Conservation (phyloP, 164 flowering plant genomes). For the Cinnamomum chago region DNA sequence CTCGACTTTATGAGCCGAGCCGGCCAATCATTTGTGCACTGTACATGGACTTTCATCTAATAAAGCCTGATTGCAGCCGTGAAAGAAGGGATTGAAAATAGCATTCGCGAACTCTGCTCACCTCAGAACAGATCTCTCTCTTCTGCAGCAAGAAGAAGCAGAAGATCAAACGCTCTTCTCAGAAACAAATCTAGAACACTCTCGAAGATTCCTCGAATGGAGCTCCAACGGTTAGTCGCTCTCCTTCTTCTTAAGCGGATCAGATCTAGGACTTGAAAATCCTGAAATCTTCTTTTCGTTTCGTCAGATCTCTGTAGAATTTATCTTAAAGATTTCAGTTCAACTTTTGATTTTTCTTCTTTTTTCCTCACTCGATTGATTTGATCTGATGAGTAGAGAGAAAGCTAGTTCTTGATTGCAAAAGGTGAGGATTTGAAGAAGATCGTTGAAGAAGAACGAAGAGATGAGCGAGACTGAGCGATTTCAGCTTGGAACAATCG, state of each 20-base stretch:
- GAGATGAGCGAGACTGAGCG: constrained; percentile 51
- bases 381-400: constrained; percentile 6
- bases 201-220: neutral
- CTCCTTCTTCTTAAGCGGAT: neutral
- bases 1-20: too few species aligned
- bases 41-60: too few species aligned
- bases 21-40: too few species aligned
- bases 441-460: neutral
- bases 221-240: neutral
- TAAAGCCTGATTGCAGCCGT: too few species aligned
- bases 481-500: constrained; percentile 69
- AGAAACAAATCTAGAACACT: neutral
- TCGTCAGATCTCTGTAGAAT: neutral
- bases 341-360: neutral
- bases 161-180: too few species aligned
- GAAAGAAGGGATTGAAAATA: too few species aligned
- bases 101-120: too few species aligned
- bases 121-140: too few species aligned
- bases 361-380: neutral
- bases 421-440: neutral
- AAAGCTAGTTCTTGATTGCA: constrained; percentile 15
- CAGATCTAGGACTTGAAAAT: neutral
- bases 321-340: neutral
- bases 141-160: too few species aligned
- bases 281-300: neutral